Conservation (phyloP, 23 red algal species). For the Gracilaria domingensis region DNA sequence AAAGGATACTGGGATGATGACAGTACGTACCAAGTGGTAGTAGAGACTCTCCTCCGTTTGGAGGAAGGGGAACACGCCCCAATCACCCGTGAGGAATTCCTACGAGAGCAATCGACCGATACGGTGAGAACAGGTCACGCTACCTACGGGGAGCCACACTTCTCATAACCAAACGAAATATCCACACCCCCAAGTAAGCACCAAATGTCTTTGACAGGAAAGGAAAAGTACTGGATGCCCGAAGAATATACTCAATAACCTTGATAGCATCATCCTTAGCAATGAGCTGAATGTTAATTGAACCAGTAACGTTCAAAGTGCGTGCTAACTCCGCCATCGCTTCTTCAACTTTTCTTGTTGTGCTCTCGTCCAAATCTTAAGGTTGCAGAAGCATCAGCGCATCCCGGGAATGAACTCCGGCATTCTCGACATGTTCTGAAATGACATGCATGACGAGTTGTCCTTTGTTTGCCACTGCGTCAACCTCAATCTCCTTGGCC, state of each 20-base stretch:
- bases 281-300: slow-evolving; percentile 99
- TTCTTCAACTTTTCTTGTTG: slow-evolving; percentile 95
- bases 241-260: slow-evolving; percentile 98
- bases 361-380: slow-evolving; percentile 88
- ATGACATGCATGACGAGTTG: slow-evolving; percentile 98
- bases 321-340: slow-evolving; percentile 91
- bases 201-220: slow-evolving; percentile 98
- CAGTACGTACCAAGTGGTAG: too few species aligned
- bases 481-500: slow-evolving; percentile 99
- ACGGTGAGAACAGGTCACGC: too few species aligned
- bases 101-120: too few species aligned
- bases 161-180: too few species aligned
- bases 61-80: too few species aligned
- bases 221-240: slow-evolving; percentile 93
- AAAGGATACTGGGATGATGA: too few species aligned
- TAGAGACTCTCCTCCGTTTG: too few species aligned
- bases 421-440: slow-evolving; percentile 98
- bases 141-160: too few species aligned
- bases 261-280: slow-evolving; percentile 99
- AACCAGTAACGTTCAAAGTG: slow-evolving; percentile 96
- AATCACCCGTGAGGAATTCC: too few species aligned
- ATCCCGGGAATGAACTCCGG: slow-evolving; percentile 99
- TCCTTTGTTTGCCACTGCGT: slow-evolving; percentile 94
- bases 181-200: slow-evolving; percentile 90
- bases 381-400: slow-evolving; percentile 93